Percentiles rank a stretch among this genome's conserved stretches.
Conservation (phyloP, 192 early-diverging fungal genomes). For the Coemansia sp. region DNA sequence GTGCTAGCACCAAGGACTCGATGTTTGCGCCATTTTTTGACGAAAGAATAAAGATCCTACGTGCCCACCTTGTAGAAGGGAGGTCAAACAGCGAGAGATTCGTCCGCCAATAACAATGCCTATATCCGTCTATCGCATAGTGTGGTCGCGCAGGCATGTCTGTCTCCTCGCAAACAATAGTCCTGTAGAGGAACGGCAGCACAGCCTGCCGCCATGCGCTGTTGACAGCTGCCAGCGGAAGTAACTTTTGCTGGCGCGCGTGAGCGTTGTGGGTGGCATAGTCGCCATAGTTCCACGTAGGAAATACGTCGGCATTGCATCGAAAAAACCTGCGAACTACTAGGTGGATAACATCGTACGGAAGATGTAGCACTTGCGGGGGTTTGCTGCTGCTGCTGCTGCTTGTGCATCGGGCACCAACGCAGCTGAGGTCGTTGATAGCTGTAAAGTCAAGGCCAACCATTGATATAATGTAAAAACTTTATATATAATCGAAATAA, state of each 20-base stretch:
- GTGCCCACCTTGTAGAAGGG: background rate
- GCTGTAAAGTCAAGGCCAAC: background rate
- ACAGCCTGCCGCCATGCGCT: conserved; percentile 9
- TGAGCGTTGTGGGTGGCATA: background rate
- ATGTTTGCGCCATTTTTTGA: conserved; percentile 2
- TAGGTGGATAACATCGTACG: conserved; percentile 8
- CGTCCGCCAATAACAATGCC: conserved; percentile 3
- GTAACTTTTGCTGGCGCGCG: background rate
- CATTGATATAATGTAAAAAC: background rate
- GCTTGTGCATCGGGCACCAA: background rate
- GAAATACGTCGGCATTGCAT: background rate
- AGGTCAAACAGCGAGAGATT: background rate
- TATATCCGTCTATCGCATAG: background rate
- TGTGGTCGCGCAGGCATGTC: background rate
- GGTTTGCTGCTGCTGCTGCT: background rate
- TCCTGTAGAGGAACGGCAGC: conserved; percentile 14
- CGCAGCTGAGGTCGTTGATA: background rate
- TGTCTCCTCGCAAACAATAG: conserved; percentile 17
- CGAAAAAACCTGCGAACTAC: conserved; percentile 8
- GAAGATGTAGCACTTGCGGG: background rate
- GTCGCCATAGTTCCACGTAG: conserved; percentile 1
- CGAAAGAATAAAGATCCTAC: background rate
- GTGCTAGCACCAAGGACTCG: background rate
- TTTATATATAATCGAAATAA: background rate
- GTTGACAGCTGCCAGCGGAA: background rate